A percentile compares a stretch with the other conserved stretches of the same genome.
Evolutionary conservation across 2,329 filamentous ascomycete species (phyloP).

Genomic region (Stylonectria norvegica): DNA sequence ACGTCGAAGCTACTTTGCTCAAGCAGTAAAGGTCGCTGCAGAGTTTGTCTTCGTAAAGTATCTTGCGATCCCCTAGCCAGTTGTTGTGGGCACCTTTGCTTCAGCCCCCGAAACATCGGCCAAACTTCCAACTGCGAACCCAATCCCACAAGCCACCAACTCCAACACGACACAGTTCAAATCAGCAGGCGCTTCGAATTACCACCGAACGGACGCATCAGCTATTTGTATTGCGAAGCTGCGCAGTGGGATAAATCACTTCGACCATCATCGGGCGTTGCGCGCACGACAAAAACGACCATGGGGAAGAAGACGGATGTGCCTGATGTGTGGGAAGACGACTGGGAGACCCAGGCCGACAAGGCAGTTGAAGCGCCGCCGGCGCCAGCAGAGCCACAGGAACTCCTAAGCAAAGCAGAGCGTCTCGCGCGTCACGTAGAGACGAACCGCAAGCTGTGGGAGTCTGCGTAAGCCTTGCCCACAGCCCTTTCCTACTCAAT

Average conservation of each 20-base stretch:
- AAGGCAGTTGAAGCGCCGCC: slow-evolving; percentile 37
- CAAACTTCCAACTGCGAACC: too few relatives aligned
- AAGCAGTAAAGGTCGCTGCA: too few relatives aligned
- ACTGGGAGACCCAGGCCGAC: slow-evolving; percentile 82
- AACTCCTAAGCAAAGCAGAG: slow-evolving; percentile 66
- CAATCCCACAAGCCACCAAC: too few relatives aligned
- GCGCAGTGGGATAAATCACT: slow-evolving; percentile 2
- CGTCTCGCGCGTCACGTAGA: slow-evolving; percentile 77
- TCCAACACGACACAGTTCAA: too few relatives aligned
- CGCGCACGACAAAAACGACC: slow-evolving; percentile 26
- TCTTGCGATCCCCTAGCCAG: too few relatives aligned
- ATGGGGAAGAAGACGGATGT: slow-evolving; percentile 45
- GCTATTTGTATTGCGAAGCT: too few relatives aligned
- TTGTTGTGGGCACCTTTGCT: too few relatives aligned
- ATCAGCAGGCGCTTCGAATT: too few relatives aligned
- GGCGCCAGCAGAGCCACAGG: slow-evolving; percentile 34
- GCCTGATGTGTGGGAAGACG: slow-evolving; percentile 84
- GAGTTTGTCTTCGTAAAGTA: too few relatives aligned
- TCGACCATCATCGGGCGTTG: neutral
- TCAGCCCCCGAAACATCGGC: too few relatives aligned
- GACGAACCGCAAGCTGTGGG: slow-evolving; percentile 81
- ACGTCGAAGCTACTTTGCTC: slow-evolving; percentile 3
- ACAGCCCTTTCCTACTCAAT: slow-evolving; percentile 1
- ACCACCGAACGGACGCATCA: too few relatives aligned
- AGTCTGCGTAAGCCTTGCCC: slow-evolving; percentile 65